A percentile compares a stretch with the other conserved stretches of the same genome.
phyloP scores from a whole-genome alignment of 768 basidiomycete species.

The Hygrocybe coccinea region DNA sequence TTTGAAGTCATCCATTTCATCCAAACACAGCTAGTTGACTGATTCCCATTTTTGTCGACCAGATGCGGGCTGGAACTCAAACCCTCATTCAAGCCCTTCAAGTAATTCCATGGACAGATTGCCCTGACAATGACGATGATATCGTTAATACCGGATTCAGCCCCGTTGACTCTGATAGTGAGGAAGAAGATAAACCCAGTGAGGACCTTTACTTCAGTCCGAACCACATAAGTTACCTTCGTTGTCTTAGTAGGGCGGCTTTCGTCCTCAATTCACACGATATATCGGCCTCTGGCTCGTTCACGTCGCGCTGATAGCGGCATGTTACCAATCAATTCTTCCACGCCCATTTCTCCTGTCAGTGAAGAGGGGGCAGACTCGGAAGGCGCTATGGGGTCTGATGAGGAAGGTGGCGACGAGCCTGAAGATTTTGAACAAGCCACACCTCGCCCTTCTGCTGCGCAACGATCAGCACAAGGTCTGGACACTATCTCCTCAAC shows the following conservation, averaged over 20 bases:
- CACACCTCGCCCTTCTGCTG: conserved; percentile 38
- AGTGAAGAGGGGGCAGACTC: conserved; percentile 30
- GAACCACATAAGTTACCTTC: background rate
- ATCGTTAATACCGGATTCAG: conserved; percentile 38
- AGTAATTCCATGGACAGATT: conserved; percentile 73
- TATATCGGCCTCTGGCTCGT: conserved; percentile 75
- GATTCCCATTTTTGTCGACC: conserved; percentile 10
- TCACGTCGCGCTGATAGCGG: conserved; percentile 43
- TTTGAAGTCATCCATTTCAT: conserved; percentile 13
- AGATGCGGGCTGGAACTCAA: conserved; percentile 88
- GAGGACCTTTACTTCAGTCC: conserved; percentile 17
- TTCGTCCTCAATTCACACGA: conserved; percentile 84
- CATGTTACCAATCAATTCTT: conserved; percentile 16
- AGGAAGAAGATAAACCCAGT: conserved; percentile 51
- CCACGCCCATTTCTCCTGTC: conserved; percentile 19
- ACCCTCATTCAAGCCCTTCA: conserved; percentile 86
- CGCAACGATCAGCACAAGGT: conserved; percentile 7
- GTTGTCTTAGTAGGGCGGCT: conserved; percentile 41
- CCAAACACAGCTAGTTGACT: conserved; percentile 10
- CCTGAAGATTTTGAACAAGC: conserved; percentile 52
- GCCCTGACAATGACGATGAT: conserved; percentile 66
- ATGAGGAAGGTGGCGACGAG: conserved; percentile 46
- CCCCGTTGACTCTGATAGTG: conserved; percentile 54
- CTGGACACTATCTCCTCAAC: conserved; percentile 6
- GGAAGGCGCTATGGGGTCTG: conserved; percentile 29